Evolutionary conservation across 331 rosid genomes (phyloP), one percentile per base, ranked within the genome.

Genomic region (Acacia pycnantha): DNA sequence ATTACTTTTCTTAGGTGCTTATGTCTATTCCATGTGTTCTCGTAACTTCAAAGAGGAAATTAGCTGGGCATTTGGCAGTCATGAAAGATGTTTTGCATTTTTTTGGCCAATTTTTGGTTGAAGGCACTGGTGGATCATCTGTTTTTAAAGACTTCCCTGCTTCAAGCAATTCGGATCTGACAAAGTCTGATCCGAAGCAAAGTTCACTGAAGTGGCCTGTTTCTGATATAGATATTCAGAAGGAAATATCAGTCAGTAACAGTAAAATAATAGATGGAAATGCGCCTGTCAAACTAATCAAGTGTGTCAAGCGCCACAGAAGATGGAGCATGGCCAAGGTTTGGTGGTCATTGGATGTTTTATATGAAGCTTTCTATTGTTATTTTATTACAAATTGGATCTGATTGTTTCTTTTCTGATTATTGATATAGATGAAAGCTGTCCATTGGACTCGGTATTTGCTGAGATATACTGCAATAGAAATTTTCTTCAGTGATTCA

Each of bases 281-380:
- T 85, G 90, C 83, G 13, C 66, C 87, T 58, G 83, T 48, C 80
- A 93, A 87, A 86, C 88, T 82, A n/a, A 82, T 88, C 81, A 93
- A 93, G 85, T 85, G 89, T 87, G 89, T 92, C 66, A 95, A 91
- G 84, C 99, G 99, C 74, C 97, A 93, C 71, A 82, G 99, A 86
- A 89, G 99, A 82, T 95, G 99, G 99, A 88, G 93, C 85, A 82
- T 95, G 79, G 89, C 90, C 84, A 95, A 93, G 98, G 99, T 93
- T 81, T 46, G 84, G 74, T 85, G 56, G 43, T 68, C 80, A 66
- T 85, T 83, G 78, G 74, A 80, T 78, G 73, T 33, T 61, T 65
- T 86, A 72, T 70, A 58, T 79, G 70, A 64, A 51, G 47, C 67
- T 62, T 82, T 79, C 65, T 31, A 44, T 43, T 43, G 21, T 70